These are phyloP conservation scores for Penicillium sp. DNA, from an alignment of 2,329 filamentous ascomycete species.

Conservation along the genomic window DNA sequence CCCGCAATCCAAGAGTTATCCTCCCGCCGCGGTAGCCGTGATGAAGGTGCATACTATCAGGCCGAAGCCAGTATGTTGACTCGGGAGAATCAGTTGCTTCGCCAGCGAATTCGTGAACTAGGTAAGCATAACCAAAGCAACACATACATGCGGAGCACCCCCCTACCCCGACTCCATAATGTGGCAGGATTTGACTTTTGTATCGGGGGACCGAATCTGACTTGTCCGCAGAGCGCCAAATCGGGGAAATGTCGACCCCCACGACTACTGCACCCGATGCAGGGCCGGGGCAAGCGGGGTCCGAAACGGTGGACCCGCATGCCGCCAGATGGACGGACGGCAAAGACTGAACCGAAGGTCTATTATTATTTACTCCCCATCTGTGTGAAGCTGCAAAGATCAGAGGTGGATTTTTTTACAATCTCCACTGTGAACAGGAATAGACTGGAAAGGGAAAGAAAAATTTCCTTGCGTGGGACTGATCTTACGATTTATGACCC, in stretches of 20 bases:
- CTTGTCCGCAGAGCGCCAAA: conserved; percentile 33
- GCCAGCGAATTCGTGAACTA: conserved; percentile 52
- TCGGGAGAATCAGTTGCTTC: conserved; percentile 54
- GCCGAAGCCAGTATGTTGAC: conserved; percentile 51
- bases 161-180: neutral
- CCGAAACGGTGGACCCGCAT: conserved; percentile 24
- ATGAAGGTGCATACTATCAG: conserved; percentile 53
- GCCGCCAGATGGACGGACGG: conserved; percentile 20
- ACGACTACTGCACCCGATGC: conserved; percentile 7
- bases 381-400: too few relatives aligned
- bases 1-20: conserved; percentile 31
- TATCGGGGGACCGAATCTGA: too few relatives aligned
- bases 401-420: too few relatives aligned
- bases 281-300: conserved; percentile 20
- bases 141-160: neutral
- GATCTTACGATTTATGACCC: too few relatives aligned
- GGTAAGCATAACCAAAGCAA: conserved; percentile 33
- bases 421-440: too few relatives aligned
- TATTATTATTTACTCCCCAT: too few relatives aligned
- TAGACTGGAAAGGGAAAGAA: too few relatives aligned
- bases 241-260: conserved; percentile 20
- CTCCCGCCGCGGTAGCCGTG: conserved; percentile 46
- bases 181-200: too few relatives aligned
- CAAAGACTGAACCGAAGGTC: conserved; percentile 19
- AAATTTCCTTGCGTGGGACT: too few relatives aligned